phyloP scores from a whole-genome alignment of 331 rosid genomes.

The Dryas integrifolia region DNA sequence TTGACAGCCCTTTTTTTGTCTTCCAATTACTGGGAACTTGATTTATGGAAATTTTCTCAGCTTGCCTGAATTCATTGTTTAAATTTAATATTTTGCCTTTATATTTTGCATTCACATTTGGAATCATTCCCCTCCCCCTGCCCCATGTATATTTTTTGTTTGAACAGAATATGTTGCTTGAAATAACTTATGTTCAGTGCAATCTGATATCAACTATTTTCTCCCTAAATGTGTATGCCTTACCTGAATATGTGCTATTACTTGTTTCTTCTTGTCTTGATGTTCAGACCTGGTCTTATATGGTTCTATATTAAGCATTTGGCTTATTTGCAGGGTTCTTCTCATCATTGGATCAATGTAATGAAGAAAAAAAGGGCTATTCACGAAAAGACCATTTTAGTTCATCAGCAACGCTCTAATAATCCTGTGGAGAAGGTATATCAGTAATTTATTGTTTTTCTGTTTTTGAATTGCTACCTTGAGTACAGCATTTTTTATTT shows the following conservation, averaged over 20 bases:
- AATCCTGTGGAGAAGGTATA: slow-evolving; percentile 50
- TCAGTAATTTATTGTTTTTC: background rate
- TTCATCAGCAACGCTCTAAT: slow-evolving; percentile 55
- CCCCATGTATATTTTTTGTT: background rate
- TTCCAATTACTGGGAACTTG: no score
- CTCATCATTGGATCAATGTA: slow-evolving; percentile 78
- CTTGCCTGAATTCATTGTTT: no score
- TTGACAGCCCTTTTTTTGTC: no score
- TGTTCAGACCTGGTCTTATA: background rate
- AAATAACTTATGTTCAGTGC: background rate
- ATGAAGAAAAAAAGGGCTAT: slow-evolving; percentile 91
- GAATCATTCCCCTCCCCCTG: no score
- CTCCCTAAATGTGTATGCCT: background rate
- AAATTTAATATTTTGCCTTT: no score
- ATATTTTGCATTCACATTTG: no score
- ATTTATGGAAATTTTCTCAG: no score
- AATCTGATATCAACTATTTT: background rate
- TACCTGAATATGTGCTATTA: background rate
- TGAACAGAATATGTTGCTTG: background rate
- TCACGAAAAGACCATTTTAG: slow-evolving; percentile 69
- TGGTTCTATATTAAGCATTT: background rate
- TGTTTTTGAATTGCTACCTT: background rate
- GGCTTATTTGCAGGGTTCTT: slow-evolving; percentile 59
- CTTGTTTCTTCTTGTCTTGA: background rate
- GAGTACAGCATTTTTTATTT: background rate